A percentile compares a stretch with the other conserved stretches of the same genome.
These are phyloP conservation scores for Hypoxylon sp. DNA, from an alignment of 2,329 filamentous ascomycete species.

Conservation along the genomic window DNA sequence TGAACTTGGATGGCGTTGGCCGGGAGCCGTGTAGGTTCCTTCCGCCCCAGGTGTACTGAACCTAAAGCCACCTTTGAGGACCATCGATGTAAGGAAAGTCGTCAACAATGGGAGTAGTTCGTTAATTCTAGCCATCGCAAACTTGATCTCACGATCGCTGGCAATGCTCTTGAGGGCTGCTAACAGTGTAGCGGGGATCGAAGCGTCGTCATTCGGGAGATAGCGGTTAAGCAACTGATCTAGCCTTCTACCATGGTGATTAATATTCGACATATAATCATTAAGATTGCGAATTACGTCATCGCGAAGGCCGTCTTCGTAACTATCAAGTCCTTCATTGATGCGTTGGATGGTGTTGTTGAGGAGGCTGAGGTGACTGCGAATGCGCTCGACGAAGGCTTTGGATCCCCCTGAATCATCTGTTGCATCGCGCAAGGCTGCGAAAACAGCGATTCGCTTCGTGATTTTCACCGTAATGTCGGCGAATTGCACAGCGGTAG, in stretches of 20 bases:
- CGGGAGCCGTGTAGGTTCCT: too few species aligned
- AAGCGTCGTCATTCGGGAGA: constrained; percentile 22
- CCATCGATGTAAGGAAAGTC: constrained; percentile 24
- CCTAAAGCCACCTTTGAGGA: not conserved
- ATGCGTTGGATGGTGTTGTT: constrained; percentile 21
- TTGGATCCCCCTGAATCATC: constrained; percentile 11
- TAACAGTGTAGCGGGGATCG: constrained; percentile 8
- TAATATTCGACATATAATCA: constrained; percentile 23
- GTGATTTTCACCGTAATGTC: constrained; percentile 27
- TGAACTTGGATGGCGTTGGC: not conserved
- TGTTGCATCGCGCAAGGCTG: constrained; percentile 6
- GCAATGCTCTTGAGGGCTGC: constrained; percentile 25
- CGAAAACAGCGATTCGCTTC: constrained; percentile 24
- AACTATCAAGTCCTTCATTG: constrained; percentile 14
- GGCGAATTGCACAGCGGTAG: constrained; percentile 24
- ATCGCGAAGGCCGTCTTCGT: constrained; percentile 9
- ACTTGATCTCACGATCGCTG: constrained; percentile 19
- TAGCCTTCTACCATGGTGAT: constrained; percentile 13
- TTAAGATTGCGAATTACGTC: constrained; percentile 9
- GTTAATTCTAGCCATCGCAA: constrained; percentile 16
- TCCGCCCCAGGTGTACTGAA: not conserved
- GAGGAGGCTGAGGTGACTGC: constrained; percentile 32
- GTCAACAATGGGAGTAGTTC: constrained; percentile 21
- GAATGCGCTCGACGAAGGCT: constrained; percentile 23
- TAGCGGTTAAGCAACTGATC: constrained; percentile 24